Evolutionary conservation across 495 filamentous ascomycete genomes (phyloP).

Genomic region (Cenococcum geophilum): DNA sequence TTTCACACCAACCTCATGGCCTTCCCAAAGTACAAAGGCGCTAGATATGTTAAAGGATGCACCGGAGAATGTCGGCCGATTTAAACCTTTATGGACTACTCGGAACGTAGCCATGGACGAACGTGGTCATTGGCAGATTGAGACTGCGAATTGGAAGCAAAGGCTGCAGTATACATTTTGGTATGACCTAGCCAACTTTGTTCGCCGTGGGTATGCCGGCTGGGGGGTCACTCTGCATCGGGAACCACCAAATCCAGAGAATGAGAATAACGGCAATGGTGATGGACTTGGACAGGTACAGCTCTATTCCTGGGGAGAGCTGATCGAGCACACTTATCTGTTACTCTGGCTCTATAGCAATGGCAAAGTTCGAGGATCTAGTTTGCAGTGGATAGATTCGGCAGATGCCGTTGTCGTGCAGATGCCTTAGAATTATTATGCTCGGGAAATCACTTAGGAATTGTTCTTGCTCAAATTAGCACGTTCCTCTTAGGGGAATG

Average conservation of each 20-base stretch:
- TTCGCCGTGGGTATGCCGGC: slow-evolving; percentile 17
- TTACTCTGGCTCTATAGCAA: slow-evolving; percentile 14
- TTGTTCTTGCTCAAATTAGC: too few relatives aligned
- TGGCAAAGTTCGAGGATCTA: slow-evolving; percentile 5
- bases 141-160: slow-evolving; percentile 13
- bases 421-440: neutral
- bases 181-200: slow-evolving; percentile 10
- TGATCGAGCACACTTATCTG: slow-evolving; percentile 26
- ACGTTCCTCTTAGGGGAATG: too few relatives aligned
- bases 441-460: too few relatives aligned
- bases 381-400: slow-evolving; percentile 22
- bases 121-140: slow-evolving; percentile 24
- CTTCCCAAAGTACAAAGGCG: slow-evolving; percentile 24
- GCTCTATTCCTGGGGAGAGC: slow-evolving; percentile 27
- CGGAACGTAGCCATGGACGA: slow-evolving; percentile 18
- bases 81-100: slow-evolving; percentile 4
- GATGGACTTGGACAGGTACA: slow-evolving; percentile 13
- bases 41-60: slow-evolving; percentile 8
- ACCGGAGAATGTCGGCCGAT: slow-evolving; percentile 18
- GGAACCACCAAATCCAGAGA: neutral
- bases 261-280: neutral
- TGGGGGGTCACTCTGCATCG: slow-evolving; percentile 24
- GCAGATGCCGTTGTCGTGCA: slow-evolving; percentile 17
- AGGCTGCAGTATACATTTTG: slow-evolving; percentile 22
- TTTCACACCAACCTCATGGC: slow-evolving; percentile 1